Evolutionary conservation across 805 yeast genomes (phyloP).

Genomic region (Saturnispora galanensis): DNA sequence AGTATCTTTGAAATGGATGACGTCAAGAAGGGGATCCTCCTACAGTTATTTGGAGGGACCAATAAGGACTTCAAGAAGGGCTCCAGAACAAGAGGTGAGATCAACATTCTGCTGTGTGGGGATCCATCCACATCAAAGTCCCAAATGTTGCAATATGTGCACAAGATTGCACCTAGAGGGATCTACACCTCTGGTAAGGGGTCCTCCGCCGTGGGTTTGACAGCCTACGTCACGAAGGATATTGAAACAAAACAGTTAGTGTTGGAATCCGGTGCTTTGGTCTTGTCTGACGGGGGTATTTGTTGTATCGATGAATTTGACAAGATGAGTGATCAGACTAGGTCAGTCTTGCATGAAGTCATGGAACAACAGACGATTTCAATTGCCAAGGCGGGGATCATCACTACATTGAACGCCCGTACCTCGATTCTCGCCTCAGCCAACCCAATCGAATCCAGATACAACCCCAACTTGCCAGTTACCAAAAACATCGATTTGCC

Average conservation of each 20-base stretch:
- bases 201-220: constrained; percentile 96
- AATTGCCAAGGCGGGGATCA: constrained; percentile 96
- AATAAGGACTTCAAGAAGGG: constrained; percentile 83
- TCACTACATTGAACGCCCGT: constrained; percentile 92
- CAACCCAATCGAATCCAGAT: constrained; percentile 91
- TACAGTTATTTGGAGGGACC: constrained; percentile 93
- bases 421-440: constrained; percentile 95
- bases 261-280: constrained; percentile 92
- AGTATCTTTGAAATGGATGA: constrained; percentile 93
- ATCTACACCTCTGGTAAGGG: constrained; percentile 98
- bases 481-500: constrained; percentile 94
- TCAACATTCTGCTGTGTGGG: constrained; percentile 86
- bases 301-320: constrained; percentile 99
- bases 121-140: constrained; percentile 98
- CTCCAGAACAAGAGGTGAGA: constrained; percentile 93
- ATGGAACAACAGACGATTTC: constrained; percentile 99
- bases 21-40: constrained; percentile 86
- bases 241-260: constrained; percentile 89
- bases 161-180: constrained; percentile 96
- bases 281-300: constrained; percentile 93
- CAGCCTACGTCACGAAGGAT: constrained; percentile 94
- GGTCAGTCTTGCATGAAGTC: constrained; percentile 94
- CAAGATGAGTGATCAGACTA: constrained; percentile 89
- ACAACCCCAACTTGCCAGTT: constrained; percentile 91
- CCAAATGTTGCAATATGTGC: constrained; percentile 88